Percentiles rank a stretch among this genome's conserved stretches.
Conservation (phyloP, 257 asterid species). For the Solanum stenotomum region DNA sequence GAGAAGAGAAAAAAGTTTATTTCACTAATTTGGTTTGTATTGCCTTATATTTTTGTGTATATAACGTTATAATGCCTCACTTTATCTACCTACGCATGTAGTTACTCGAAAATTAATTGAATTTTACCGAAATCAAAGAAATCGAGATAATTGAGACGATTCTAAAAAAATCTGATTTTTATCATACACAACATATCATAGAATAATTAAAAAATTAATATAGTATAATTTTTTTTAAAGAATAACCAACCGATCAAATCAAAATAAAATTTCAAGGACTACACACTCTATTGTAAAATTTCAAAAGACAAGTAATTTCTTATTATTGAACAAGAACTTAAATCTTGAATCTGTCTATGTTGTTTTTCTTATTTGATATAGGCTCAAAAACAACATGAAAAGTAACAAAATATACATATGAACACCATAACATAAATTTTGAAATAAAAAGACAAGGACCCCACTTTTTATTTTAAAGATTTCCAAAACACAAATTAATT, state of each 20-base stretch:
- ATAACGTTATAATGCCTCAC: too few species aligned
- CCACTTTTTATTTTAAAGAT: not conserved
- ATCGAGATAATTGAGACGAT: too few species aligned
- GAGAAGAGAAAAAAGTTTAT: not conserved
- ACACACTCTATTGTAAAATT: not conserved
- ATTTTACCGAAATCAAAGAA: too few species aligned
- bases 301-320: not conserved
- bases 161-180: too few species aligned
- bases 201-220: too few species aligned
- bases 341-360: not conserved
- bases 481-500: not conserved
- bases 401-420: conserved; percentile 14
- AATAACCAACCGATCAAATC: too few species aligned
- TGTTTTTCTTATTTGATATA: not conserved
- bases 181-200: too few species aligned
- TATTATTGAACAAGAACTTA: not conserved
- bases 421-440: not conserved
- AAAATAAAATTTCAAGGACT: too few species aligned
- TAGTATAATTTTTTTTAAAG: too few species aligned
- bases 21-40: too few species aligned
- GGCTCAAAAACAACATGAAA: not conserved
- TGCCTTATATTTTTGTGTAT: not conserved
- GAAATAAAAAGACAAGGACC: not conserved
- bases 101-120: too few species aligned
- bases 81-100: too few species aligned